These are phyloP conservation scores for Aurifilum marmelostoma DNA, from an alignment of 2,329 filamentous ascomycete species.

Conservation along the genomic window DNA sequence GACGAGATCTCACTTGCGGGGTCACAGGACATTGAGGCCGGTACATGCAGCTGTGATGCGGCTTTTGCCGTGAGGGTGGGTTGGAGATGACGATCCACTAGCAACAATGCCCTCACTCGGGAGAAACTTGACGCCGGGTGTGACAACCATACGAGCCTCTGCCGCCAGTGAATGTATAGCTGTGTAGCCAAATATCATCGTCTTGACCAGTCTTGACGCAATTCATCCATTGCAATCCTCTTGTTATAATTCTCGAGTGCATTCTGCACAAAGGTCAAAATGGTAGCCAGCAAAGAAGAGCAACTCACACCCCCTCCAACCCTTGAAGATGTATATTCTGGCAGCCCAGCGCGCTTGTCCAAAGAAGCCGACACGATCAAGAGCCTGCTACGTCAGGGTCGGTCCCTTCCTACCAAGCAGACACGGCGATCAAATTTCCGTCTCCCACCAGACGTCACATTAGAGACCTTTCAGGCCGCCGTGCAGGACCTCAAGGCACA, in stretches of 20 bases:
- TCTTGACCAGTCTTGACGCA: neutral
- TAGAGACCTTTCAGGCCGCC: constrained; percentile 35
- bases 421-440: constrained; percentile 32
- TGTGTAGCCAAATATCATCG: neutral
- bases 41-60: neutral
- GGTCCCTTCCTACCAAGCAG: constrained; percentile 32
- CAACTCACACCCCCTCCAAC: constrained; percentile 25
- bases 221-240: no score
- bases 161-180: neutral
- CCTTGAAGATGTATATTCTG: constrained; percentile 35
- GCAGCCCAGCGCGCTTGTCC: constrained; percentile 33
- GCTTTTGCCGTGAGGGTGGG: neutral
- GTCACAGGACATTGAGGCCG: neutral
- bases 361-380: constrained; percentile 33
- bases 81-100: neutral
- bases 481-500: constrained; percentile 37
- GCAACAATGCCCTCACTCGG: neutral
- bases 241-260: neutral
- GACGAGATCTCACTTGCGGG: neutral
- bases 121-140: constrained; percentile 2
- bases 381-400: constrained; percentile 32
- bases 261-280: neutral
- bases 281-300: constrained; percentile 9
- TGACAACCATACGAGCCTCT: neutral
- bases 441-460: constrained; percentile 36